Evolutionary conservation across 2,329 filamentous ascomycete species (phyloP), one percentile per base, ranked within the genome.

Genomic region (Colletotrichum ledebouriae): DNA sequence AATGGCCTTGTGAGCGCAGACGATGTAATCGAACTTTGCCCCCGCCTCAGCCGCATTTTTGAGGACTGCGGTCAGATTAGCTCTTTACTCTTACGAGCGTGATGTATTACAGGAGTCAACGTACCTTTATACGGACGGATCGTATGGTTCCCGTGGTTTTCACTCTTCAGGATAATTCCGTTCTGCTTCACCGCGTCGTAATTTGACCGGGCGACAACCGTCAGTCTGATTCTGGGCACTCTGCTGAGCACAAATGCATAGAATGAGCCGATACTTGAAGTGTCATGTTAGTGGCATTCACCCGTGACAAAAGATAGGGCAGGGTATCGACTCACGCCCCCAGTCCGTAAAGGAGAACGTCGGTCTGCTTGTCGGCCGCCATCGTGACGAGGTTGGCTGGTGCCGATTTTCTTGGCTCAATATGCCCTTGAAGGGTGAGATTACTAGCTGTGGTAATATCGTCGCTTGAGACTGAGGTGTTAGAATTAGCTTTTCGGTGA

Each of bases 151-250:
- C 86, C 87, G 71, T 87, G 88, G 59, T 85, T 84, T 11, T 83
- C 81, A 44, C 87, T 89, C 6, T 79, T 81, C 42, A 90, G 78
- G 1, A 76, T 76, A 74, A 90, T 85, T 10, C 88, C 88, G 37
- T 82, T 79, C 12, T 76, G 75, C 58, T 82, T 83, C 11, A 90
- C 86, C 3, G 82, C 84, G 7, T 81, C 76, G 76, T 87, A 89
- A 74, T 90, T 90, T 1, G 87, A 89, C 25, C 88, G 83, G 49
- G 87, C 89, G 49, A 89, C 84, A 2, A 88, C 86, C 0, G 87
- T 89, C 22, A 90, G 81, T n/a, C 81, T 77, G 17, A 86, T 80
- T 33, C 80, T 76, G 3, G 79, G 70, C 37, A 75, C 77, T 2
- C 83, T 80, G 59, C 78, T 81, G 0, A 87, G 72, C 41, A 88